Evolutionary conservation across 1,284 basidiomycete species (phyloP), one percentile per base, ranked within the genome.

Genomic region (Peniophora sp.): DNA sequence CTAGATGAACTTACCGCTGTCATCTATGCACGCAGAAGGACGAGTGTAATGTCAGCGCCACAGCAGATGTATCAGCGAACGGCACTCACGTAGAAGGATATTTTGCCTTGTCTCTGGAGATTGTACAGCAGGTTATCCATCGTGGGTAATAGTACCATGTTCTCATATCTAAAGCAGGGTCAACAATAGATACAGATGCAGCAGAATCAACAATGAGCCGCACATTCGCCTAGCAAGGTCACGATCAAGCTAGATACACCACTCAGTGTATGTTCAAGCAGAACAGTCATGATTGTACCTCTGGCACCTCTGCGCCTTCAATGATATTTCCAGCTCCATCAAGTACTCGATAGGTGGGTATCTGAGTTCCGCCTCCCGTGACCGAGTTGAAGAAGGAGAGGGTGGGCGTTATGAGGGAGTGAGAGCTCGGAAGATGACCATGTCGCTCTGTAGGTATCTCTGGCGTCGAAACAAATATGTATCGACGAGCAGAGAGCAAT

Each of bases 21-120:
- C 84, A 90, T 89, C 86, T 89, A 52, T 35, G 34, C 34, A 47
- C 48, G 55, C 25, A 48, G 24, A 47, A 53, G 57, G 62, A 59
- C 59, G 53, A 52, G 17, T 22, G 47, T 32, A 12, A 32, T 23
- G 34, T 24, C 54, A 49, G 44, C 48, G 48, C 51, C 47, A 22
- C 5, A 34, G 45, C 27, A 35, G 34, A 10, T 50, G 44, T 48
- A 44, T 51, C 14, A 19, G 48, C 25, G 12, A 5, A 32, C 27
- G 27, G 27, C 27, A 73, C 83, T 62, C 62, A 92, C 92, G 68
- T 95, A 95, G 69, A 97, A 97, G 3, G 89, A 91, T 60, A 95
- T 93, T 62, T 94, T 91, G 24, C 93, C 93, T 67, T 97, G 93
- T 16, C 93, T 79, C 65, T 97, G 93, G 2, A 94, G 83, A 61